Base-by-base conservation (phyloP, 225 moss, liverwort and hornwort genomes). In the Climacium dendroides region DNA sequence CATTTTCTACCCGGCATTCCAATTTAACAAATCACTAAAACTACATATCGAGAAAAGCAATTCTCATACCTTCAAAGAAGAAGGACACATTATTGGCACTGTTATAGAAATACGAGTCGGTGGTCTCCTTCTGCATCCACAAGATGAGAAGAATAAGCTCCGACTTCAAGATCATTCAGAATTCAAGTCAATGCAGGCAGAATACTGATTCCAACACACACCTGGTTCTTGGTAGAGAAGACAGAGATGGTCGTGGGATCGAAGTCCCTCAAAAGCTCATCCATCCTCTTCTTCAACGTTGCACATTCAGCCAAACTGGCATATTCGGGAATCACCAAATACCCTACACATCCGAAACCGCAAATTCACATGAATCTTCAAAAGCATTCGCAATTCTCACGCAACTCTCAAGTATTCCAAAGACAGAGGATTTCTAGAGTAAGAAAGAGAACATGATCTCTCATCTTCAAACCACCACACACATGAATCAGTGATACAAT, bases 41-140 rank as follows among this genome's bases (percentile, higher is more conserved):
- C 75, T 61, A 54, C 50, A 72, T 39, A 61, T 58, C 34, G 16
- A 74, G 66, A 69, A 70, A 80, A 82, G 13, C 24, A 48, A 12
- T 19, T 64, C 77, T 81, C 41, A 25, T 87, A 97, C 99, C 99
- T 92, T 99, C 99, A 89, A 99, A 99, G 90, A 99, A 99, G 45
- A 97, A 99, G 65, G 97, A 99, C 54, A 99, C 80, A 45, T 97
- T 95, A 89, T 84, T 96, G 61, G 97, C 95, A 91, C 99, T 99
- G 14, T 95, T 75, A 57, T 92, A 87, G 83, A 99, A 99, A 83
- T 97, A 97, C 43, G 87, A 63, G 74, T 94, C 93, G 17, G 87
- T 94, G 78, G 78, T 80, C 7, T 90, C 58, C 48, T 79, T 89
- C 97, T 97, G 97, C 92, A 91, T 5, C 74, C 45, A 72, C 74